phyloP scores from a whole-genome alignment of 371 early-diverging fungal species.

The Fennellomyces sp. region DNA sequence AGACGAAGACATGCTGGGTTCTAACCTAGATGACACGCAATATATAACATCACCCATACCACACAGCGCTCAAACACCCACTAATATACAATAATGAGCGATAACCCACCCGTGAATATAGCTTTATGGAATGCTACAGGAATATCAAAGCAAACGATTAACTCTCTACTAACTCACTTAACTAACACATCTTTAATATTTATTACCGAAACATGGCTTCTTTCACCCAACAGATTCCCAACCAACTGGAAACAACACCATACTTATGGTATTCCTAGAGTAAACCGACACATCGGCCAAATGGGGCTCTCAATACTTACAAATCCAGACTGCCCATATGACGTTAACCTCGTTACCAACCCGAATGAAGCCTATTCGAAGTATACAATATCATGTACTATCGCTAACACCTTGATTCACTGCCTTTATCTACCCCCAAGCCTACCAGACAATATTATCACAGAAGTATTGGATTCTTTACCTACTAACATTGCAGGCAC shows the following conservation, averaged over 20 bases:
- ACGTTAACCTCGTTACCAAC: neutral
- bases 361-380: no score
- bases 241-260: no score
- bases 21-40: no score
- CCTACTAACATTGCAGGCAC: neutral
- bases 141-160: neutral
- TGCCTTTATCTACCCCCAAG: neutral
- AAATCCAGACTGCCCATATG: neutral
- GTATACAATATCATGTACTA: neutral
- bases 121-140: neutral
- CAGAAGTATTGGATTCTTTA: neutral
- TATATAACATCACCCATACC: no score
- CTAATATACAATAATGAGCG: neutral
- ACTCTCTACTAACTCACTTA: neutral
- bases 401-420: neutral
- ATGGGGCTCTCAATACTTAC: neutral
- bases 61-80: no score
- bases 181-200: neutral
- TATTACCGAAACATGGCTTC: neutral
- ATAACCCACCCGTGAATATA: neutral
- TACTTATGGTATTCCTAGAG: neutral
- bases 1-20: no score
- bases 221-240: neutral
- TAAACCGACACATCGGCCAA: neutral
- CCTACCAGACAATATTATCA: neutral